A percentile compares a stretch with the other conserved stretches of the same genome.
Conservation (phyloP, 257 asterid genomes). For the Ligustrum vulgare region DNA sequence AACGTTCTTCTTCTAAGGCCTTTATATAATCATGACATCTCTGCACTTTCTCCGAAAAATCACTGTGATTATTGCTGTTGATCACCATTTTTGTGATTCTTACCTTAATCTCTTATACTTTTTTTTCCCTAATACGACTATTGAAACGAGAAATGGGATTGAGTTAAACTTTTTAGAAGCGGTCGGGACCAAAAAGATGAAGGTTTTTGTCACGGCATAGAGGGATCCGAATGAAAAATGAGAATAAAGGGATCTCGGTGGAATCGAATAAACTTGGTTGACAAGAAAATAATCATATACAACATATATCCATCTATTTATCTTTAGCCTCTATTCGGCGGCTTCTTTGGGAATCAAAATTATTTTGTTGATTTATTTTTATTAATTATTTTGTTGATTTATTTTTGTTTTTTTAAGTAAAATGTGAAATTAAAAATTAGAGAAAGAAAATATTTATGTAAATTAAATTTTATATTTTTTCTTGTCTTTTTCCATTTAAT, state of each 20-base stretch:
- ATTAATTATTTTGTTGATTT: too few relatives aligned
- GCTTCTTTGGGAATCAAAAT: too few relatives aligned
- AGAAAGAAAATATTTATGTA: too few relatives aligned
- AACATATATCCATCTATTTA: background rate
- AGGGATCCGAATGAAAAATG: slow-evolving; percentile 41
- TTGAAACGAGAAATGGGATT: slow-evolving; percentile 6
- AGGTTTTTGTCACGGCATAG: slow-evolving; percentile 39
- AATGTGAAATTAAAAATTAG: too few relatives aligned
- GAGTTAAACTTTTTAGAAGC: slow-evolving; percentile 1
- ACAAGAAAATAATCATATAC: slow-evolving; percentile 10
- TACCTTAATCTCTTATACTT: background rate
- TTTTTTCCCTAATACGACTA: too few relatives aligned
- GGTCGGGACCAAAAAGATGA: slow-evolving; percentile 22
- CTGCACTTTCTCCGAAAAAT: slow-evolving; percentile 51
- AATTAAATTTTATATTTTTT: too few relatives aligned
- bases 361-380: too few relatives aligned
- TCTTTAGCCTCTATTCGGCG: too few relatives aligned
- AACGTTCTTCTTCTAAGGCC: slow-evolving; percentile 70
- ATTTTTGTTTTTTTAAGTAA: too few relatives aligned
- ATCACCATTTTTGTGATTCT: slow-evolving; percentile 29
- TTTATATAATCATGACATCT: slow-evolving; percentile 58
- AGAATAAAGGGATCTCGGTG: slow-evolving; percentile 60
- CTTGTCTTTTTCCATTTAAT: too few relatives aligned
- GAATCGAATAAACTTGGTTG: slow-evolving; percentile 54
- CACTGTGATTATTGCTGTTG: slow-evolving; percentile 35